Percentiles rank a stretch among this genome's conserved stretches.
phyloP scores from a whole-genome alignment of 1,139 yeast genomes.

The Yueomyces sp. region DNA sequence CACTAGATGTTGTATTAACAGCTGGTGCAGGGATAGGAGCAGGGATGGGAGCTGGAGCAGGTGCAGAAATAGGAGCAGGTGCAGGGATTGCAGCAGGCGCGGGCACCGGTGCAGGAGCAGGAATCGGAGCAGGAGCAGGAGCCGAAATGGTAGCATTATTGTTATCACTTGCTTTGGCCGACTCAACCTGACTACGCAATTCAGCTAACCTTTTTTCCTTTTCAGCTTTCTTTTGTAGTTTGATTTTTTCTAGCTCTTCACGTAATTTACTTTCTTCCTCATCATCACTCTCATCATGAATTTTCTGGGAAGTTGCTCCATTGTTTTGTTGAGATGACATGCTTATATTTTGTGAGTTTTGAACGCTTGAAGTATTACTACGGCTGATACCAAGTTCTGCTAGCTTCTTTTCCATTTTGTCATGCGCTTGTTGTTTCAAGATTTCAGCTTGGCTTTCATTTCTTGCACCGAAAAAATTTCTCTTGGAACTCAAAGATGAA shows the following conservation, averaged over 20 bases:
- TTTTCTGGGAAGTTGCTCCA: not conserved
- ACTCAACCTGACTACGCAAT: slow-evolving; percentile 27
- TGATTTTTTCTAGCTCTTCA: slow-evolving; percentile 28
- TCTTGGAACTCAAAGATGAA: not conserved
- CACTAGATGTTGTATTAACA: not conserved
- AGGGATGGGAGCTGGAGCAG: not conserved
- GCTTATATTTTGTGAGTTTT: not conserved
- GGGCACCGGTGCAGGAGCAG: slow-evolving; percentile 11
- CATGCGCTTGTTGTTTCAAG: slow-evolving; percentile 81
- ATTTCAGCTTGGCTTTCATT: slow-evolving; percentile 55
- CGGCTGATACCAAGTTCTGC: slow-evolving; percentile 70
- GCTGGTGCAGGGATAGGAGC: not conserved
- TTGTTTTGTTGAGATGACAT: not conserved
- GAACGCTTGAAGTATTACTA: slow-evolving; percentile 6
- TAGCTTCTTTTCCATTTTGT: slow-evolving; percentile 74
- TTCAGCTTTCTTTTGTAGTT: slow-evolving; percentile 40
- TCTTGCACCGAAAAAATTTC: not conserved
- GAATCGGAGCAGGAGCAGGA: slow-evolving; percentile 5
- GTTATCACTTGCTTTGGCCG: slow-evolving; percentile 22
- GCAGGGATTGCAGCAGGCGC: not conserved
- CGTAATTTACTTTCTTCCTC: slow-evolving; percentile 27
- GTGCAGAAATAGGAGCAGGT: not conserved
- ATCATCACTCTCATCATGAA: slow-evolving; percentile 18
- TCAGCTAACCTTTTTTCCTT: slow-evolving; percentile 22
- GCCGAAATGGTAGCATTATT: slow-evolving; percentile 7